Conservation (phyloP, 129 eudicot genomes). For the Helianthus tuberosus region DNA sequence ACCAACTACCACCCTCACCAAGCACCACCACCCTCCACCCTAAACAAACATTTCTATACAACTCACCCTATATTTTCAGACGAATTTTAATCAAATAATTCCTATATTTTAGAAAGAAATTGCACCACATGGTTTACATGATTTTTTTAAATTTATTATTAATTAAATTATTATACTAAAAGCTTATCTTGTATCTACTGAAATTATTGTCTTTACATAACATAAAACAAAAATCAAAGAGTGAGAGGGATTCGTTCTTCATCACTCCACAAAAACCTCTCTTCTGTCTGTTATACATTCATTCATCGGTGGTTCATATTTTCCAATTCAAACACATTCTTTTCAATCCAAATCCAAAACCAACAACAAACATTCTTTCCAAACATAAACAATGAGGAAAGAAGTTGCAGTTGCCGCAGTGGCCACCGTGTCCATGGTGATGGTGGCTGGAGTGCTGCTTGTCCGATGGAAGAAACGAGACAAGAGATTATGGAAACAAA, state of each 20-base stretch:
- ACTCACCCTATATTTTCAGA: too few species aligned
- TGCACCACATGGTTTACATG: not conserved
- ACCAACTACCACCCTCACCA: too few species aligned
- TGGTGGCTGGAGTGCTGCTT: constrained; percentile 47
- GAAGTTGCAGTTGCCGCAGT: constrained; percentile 44
- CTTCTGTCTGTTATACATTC: constrained; percentile 31
- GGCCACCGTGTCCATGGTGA: constrained; percentile 52
- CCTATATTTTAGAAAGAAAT: too few species aligned
- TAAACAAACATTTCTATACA: too few species aligned
- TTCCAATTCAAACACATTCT: constrained; percentile 7
- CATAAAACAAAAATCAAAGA: not conserved
- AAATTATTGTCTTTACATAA: too few species aligned
- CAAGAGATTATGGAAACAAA: constrained; percentile 56
- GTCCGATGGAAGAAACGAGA: constrained; percentile 51
- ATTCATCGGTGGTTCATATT: not conserved
- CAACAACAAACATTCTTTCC: not conserved
- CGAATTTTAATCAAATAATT: not conserved
- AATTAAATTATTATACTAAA: too few species aligned
- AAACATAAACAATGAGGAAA: constrained; percentile 62
- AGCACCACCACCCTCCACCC: too few species aligned
- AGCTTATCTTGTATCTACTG: too few species aligned
- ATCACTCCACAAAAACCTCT: constrained; percentile 36
- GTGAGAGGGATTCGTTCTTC: constrained; percentile 46
- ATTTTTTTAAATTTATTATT: too few species aligned
- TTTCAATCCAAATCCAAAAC: constrained; percentile 23